Base-by-base conservation (phyloP, 2,329 filamentous ascomycete species). In the Coniochaeta hoffmannii region DNA sequence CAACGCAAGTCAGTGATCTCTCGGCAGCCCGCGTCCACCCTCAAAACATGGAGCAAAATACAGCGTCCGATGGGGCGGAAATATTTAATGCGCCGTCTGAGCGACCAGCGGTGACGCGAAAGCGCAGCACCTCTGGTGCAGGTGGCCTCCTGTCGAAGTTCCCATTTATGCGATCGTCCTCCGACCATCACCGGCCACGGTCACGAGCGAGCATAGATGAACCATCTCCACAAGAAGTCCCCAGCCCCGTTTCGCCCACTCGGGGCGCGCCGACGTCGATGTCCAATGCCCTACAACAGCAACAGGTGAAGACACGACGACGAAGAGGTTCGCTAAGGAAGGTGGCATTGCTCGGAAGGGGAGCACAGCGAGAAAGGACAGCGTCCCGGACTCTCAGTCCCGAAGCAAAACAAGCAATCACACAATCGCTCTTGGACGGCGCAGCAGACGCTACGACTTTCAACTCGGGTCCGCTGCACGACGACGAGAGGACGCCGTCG, bases 271-370 rank as follows among this genome's bases (percentile, higher is more conserved):
- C 30, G 56, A 61, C 53, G 54, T 61, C 55, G 56, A 63, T 52
- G 61, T 65, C 69, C 35, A 66, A 65, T 32, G 61, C 66, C 44
- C 64, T 65, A 26, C 67, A 68, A 56, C 61, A 55, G 58, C 66
- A 75, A 59, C 67, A 72, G 60, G 74, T 78, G 57, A 79, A 73
- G 67, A 83, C 83, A 50, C 78, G 90, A 55, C 85, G 86, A 63
- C 83, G 92, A 57, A 89, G 88, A 67, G 91, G 90, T 4, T 96
- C 92, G 11, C 76, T 97, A 68, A 82, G 92, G 57, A 96, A 96
- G 71, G 90, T 89, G 11, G 91, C 90, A 26, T 76, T 96, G 51
- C 77, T 96, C 17, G 89, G 90, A 15, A 87, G 88, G 59, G 86
- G 87, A 58, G 82, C 78, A 55, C 84, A 81, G 68, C 78, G 81